Base-by-base conservation (phyloP, 106 monocot species). In the Cymbidium sinense region DNA sequence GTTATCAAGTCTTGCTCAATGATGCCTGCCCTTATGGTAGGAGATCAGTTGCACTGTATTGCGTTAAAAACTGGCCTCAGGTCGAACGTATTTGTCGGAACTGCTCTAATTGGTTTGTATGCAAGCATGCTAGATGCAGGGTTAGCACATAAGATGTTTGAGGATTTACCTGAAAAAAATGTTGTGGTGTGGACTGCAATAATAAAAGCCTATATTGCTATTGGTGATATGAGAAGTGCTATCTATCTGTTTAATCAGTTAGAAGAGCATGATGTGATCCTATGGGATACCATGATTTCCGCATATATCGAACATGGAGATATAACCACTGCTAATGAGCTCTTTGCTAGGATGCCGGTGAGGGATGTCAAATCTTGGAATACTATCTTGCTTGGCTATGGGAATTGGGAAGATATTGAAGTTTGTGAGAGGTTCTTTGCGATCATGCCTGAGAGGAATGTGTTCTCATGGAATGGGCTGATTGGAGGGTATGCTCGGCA, bases 391-490 rank as follows among this genome's bases (percentile, higher is more conserved):
- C 82, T 80, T 58, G 89, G 82, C 2, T 86, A 88, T 76, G 86
- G 81, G 2, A 70, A 81, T 36, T 17, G 44, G 27, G 73, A 76
- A 6, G 80, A 89, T n/a, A 64, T 93, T 23, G 76, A 79, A 19
- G 76, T 76, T 13, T 84, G 84, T 29, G 76, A 79, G 86, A 74
- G 41, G 5, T 62, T 93, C 39, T 93, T 89, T 30, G 43, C 82
- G 1, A 81, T 50, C 21, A 93, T 93, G 84, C 89, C 89, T 5
- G 78, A 81, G 20, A 89, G 78, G 75, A 93, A 93, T 81, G 70
- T 83, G 30, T 87, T 89, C 34, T 93, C 89, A 15, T 93, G 93
- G 89, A 93, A 89, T 50, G 86, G 73, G 8, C 36, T 93, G 74
- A 83, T 93, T 28, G 72, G 81, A 30, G 90, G 85, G 18, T 90